Evolutionary conservation across 2,329 filamentous ascomycete species (phyloP).

Genomic region (Coniochaeta hoffmannii): DNA sequence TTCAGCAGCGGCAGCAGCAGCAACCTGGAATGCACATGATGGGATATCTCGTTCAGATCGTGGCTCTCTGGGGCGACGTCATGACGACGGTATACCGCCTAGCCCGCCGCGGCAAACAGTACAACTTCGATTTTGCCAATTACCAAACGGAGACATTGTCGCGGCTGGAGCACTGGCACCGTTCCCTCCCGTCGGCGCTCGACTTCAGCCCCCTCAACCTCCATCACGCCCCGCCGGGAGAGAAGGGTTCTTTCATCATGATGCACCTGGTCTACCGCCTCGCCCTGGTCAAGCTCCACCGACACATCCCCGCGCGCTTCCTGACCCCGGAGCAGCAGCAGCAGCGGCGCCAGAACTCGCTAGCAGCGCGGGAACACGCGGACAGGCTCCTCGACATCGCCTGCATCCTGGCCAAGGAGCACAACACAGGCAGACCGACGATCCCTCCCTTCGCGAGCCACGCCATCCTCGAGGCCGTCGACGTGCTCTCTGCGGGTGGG

Average conservation of each 20-base stretch:
- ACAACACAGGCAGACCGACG: slow-evolving; percentile 23
- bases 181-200: slow-evolving; percentile 44
- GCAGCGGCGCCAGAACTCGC: slow-evolving; percentile 40
- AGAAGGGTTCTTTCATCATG: slow-evolving; percentile 51
- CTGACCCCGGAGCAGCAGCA: slow-evolving; percentile 31
- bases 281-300: slow-evolving; percentile 56
- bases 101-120: slow-evolving; percentile 22
- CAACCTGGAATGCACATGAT: slow-evolving; percentile 37
- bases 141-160: slow-evolving; percentile 37
- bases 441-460: slow-evolving; percentile 56
- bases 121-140: slow-evolving; percentile 16
- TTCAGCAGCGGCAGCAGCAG: slow-evolving; percentile 17
- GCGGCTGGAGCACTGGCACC: slow-evolving; percentile 51
- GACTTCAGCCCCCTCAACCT: slow-evolving; percentile 50
- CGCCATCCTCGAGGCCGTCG: slow-evolving; percentile 54
- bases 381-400: slow-evolving; percentile 41
- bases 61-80: slow-evolving; percentile 58
- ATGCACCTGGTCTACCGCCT: slow-evolving; percentile 63
- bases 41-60: slow-evolving; percentile 54
- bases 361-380: slow-evolving; percentile 43
- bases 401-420: slow-evolving; percentile 28
- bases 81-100: slow-evolving; percentile 51
- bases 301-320: slow-evolving; percentile 40
- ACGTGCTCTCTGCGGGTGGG: slow-evolving; percentile 58
- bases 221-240: slow-evolving; percentile 44